A percentile compares a stretch with the other conserved stretches of the same genome.
phyloP scores from a whole-genome alignment of 2,329 filamentous ascomycete genomes.

The Aureobasidium mangrovei region DNA sequence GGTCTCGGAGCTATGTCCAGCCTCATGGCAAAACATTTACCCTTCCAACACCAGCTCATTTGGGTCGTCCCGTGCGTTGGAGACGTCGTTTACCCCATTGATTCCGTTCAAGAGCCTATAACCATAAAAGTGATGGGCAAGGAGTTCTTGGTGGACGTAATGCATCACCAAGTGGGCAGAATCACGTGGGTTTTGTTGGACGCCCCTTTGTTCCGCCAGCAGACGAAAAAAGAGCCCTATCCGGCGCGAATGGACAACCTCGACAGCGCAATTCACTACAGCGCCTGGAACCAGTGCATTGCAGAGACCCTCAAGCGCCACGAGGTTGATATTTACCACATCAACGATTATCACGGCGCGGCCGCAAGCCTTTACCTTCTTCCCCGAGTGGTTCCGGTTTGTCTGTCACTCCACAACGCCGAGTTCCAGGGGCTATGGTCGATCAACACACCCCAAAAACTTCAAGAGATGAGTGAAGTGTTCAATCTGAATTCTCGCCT shows the following conservation, averaged over 20 bases:
- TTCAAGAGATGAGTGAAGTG: constrained; percentile 54
- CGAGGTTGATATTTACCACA: constrained; percentile 55
- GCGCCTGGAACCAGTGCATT: constrained; percentile 62
- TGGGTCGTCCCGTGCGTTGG: constrained; percentile 48
- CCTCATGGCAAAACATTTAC: constrained; percentile 58
- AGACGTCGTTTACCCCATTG: constrained; percentile 54
- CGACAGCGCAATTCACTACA: constrained; percentile 59
- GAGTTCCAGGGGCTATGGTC: constrained; percentile 63
- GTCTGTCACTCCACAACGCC: constrained; percentile 58
- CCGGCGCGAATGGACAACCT: constrained; percentile 61
- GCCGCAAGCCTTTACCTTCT: constrained; percentile 56
- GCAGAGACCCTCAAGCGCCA: constrained; percentile 55
- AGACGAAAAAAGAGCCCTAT: constrained; percentile 55
- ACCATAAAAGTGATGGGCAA: constrained; percentile 52
- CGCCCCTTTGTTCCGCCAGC: constrained; percentile 56
- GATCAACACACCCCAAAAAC: constrained; percentile 53
- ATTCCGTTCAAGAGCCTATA: constrained; percentile 52
- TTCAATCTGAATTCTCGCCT: constrained; percentile 52
- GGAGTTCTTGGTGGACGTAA: constrained; percentile 52
- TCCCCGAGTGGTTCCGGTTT: constrained; percentile 52
- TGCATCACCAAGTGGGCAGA: constrained; percentile 54
- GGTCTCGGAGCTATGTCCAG: constrained; percentile 63
- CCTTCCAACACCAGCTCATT: constrained; percentile 53
- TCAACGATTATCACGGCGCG: constrained; percentile 58
- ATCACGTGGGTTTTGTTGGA: constrained; percentile 62